These are phyloP conservation scores for Phyllosticta citrichinensis DNA, from an alignment of 2,329 filamentous ascomycete genomes.

Conservation along the genomic window DNA sequence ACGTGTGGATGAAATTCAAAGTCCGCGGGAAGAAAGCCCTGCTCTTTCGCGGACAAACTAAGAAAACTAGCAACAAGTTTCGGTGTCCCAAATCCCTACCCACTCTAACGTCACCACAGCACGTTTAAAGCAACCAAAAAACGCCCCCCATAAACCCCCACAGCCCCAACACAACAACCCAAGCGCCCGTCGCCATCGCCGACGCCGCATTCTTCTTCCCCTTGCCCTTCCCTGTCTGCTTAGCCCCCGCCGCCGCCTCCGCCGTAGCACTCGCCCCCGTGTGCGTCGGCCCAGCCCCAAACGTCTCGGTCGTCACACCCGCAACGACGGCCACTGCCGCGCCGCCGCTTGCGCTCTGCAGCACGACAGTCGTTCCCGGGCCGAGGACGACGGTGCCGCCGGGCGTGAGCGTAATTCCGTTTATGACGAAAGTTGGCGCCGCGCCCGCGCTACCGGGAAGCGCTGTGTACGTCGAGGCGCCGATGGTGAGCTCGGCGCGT, in stretches of 20 bases:
- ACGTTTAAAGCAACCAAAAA: not conserved
- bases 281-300: not conserved
- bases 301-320: not conserved
- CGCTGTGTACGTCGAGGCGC: constrained; percentile 5
- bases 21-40: no score
- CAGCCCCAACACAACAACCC: not conserved
- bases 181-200: not conserved
- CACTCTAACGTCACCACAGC: no score
- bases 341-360: not conserved
- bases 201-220: not conserved
- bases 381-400: constrained; percentile 23
- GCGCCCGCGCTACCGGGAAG: not conserved
- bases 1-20: no score
- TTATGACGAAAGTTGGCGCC: constrained; percentile 23
- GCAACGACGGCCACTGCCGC: not conserved
- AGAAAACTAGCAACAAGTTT: no score
- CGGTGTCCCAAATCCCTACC: no score
- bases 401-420: constrained; percentile 29
- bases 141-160: not conserved
- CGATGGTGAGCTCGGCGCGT: constrained; percentile 16
- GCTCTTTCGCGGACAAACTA: no score
- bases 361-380: not conserved
- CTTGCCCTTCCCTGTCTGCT: not conserved
- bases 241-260: not conserved
- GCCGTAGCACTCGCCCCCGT: not conserved